Percentiles rank a stretch among this genome's conserved stretches.
phyloP scores from a whole-genome alignment of 495 filamentous ascomycete species.

The Bacidia gigantensis region DNA sequence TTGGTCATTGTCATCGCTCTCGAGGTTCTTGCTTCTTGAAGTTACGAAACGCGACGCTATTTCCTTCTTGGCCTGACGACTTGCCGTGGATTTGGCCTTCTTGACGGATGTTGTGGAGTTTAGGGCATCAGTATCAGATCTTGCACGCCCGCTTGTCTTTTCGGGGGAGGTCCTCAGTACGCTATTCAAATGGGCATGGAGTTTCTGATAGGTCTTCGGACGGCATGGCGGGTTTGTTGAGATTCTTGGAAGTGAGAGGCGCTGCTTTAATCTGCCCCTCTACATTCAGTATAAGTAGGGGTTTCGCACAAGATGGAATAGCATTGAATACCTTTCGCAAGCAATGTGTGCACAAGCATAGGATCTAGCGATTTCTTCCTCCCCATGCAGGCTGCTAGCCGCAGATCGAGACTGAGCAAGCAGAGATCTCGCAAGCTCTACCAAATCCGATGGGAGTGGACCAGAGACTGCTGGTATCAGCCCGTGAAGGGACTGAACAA shows the following conservation, averaged over 20 bases:
- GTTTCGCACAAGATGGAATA: not conserved
- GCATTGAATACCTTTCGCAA: constrained; percentile 54
- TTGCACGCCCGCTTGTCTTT: not conserved
- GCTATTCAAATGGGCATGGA: constrained; percentile 67
- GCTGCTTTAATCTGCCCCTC: constrained; percentile 53
- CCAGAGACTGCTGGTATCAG: constrained; percentile 66
- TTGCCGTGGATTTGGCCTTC: constrained; percentile 17
- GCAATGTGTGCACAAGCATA: constrained; percentile 90
- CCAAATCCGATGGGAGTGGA: constrained; percentile 57
- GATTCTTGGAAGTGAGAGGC: constrained; percentile 73
- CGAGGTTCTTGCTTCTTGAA: not conserved
- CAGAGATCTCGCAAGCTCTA: constrained; percentile 63
- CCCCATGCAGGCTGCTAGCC: constrained; percentile 64
- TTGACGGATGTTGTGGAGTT: constrained; percentile 25
- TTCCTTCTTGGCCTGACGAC: constrained; percentile 27
- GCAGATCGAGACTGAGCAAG: constrained; percentile 76
- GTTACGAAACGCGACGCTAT: constrained; percentile 5
- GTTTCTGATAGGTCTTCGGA: constrained; percentile 68
- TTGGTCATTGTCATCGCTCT: constrained; percentile 22
- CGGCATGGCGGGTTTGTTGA: constrained; percentile 69
- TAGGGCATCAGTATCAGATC: constrained; percentile 14
- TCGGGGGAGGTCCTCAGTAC: constrained; percentile 34
- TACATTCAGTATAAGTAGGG: not conserved
- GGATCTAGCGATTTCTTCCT: constrained; percentile 75
- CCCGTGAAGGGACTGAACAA: constrained; percentile 61